Evolutionary conservation across 306 rosid species (phyloP).

Genomic region (Spatholobus suberectus): DNA sequence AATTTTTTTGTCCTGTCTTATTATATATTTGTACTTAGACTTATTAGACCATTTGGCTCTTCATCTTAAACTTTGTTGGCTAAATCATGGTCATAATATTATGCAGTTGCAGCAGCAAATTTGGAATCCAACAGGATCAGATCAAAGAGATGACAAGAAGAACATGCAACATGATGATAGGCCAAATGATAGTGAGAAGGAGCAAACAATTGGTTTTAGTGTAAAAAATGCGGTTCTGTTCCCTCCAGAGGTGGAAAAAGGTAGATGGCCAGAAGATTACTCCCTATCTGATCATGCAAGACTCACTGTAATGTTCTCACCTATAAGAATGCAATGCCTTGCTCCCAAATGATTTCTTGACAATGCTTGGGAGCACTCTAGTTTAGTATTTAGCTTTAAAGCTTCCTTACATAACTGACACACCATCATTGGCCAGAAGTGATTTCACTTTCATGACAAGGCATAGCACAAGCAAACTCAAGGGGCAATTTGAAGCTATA

Average conservation of each 20-base stretch:
- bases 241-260: conserved; percentile 88
- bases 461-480: conserved; percentile 23
- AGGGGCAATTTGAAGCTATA: background rate
- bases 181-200: conserved; percentile 47
- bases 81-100: background rate
- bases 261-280: conserved; percentile 87
- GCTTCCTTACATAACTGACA: conserved; percentile 24
- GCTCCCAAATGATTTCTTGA: conserved; percentile 46
- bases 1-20: background rate
- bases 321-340: conserved; percentile 68
- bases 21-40: background rate
- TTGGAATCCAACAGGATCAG: conserved; percentile 62
- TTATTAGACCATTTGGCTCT: background rate
- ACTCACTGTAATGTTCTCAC: conserved; percentile 80
- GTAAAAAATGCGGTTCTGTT: conserved; percentile 79
- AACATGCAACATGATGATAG: conserved; percentile 33
- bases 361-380: conserved; percentile 26
- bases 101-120: conserved; percentile 64
- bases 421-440: conserved; percentile 9
- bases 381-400: conserved; percentile 2
- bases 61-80: conserved; percentile 8
- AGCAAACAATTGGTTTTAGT: conserved; percentile 73
- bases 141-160: conserved; percentile 50
- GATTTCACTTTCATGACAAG: background rate
- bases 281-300: conserved; percentile 92